Percentiles rank a stretch among this genome's conserved stretches.
phyloP scores from a whole-genome alignment of 2,329 filamentous ascomycete genomes.

The Xylaria multiplex region DNA sequence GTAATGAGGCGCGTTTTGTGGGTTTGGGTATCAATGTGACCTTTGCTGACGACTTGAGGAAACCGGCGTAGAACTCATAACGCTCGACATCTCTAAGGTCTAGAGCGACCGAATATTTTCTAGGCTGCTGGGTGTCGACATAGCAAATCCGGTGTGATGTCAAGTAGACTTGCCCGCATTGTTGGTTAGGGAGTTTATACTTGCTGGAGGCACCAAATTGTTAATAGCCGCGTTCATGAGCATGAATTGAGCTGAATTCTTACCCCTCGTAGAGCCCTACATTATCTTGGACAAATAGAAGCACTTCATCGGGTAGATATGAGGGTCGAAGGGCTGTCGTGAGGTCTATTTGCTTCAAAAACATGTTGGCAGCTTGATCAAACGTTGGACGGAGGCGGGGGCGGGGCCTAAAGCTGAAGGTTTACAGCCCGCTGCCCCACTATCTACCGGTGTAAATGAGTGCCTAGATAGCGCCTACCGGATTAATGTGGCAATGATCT shows the following conservation, averaged over 20 bases:
- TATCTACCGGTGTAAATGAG: background rate
- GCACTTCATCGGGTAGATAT: constrained; percentile 90
- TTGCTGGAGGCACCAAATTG: constrained; percentile 67
- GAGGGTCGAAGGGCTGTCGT: constrained; percentile 95
- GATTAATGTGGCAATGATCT: too few species aligned
- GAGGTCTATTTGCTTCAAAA: constrained; percentile 93
- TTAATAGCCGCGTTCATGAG: constrained; percentile 12
- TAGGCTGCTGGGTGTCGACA: constrained; percentile 86
- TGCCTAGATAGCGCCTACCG: too few species aligned
- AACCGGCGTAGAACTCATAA: constrained; percentile 91
- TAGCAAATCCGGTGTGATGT: constrained; percentile 97
- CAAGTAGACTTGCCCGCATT: constrained; percentile 95
- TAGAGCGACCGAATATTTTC: constrained; percentile 84
- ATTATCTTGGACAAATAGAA: constrained; percentile 96
- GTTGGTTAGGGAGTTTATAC: constrained; percentile 91
- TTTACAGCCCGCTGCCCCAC: constrained; percentile 27
- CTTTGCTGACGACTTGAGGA: constrained; percentile 94
- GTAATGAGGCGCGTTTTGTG: constrained; percentile 70
- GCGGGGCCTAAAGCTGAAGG: constrained; percentile 27
- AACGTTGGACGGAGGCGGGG: constrained; percentile 23
- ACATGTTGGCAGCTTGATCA: constrained; percentile 67
- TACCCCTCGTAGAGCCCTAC: constrained; percentile 98
- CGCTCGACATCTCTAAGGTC: constrained; percentile 92
- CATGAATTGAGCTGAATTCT: constrained; percentile 48
- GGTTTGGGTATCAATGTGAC: constrained; percentile 89